Evolutionary conservation across 1,139 yeast species (phyloP), one percentile per base, ranked within the genome.

Genomic region (Geotrichum siamense): DNA sequence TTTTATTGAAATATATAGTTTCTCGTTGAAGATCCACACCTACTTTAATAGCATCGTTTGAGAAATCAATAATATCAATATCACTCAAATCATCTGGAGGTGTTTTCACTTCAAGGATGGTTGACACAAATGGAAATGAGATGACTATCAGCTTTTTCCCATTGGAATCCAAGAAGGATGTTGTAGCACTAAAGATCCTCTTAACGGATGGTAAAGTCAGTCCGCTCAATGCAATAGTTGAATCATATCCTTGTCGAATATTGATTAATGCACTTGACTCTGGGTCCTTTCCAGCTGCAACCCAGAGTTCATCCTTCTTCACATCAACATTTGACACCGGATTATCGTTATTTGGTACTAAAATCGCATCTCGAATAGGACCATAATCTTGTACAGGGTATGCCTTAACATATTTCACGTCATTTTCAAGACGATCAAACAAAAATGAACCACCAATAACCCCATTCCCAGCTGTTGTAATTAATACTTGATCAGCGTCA

Each of bases 381-480:
- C 47, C 43, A 43, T 34, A 39, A 16, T 26, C 30, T 15, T 38
- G 47, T 29, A 33, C 34, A 13, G n/a, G n/a, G 9, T 33, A 15
- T 8, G 29, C 27, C 12, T 39, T 28, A 20, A 43, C 26, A 13
- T 39, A 38, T 3, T 43, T 38, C 13, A 35, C 43, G 10, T 16
- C 25, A 16, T 33, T 21, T 33, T 22, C 26, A 20, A 8, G 5
- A 22, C 37, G 37, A n/a, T 29, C 28, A 5, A 43, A 35, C 8
- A 39, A 39, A 16, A 43, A 43, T 2, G 34, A 38, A n/a, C 47
- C 47, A 3, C 47, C 47, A 5, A 30, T 12, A 10, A 39, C 47
- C 5, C 43, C 39, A 27, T 29, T 29, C 5, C 47, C 47, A 12
- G 42, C 47, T 5, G 43, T 43, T n/a, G 34, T 17, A 19, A 43